These are phyloP conservation scores for Chrysanthemum lavandulifolium DNA, from an alignment of 129 eudicot species.

Conservation along the genomic window DNA sequence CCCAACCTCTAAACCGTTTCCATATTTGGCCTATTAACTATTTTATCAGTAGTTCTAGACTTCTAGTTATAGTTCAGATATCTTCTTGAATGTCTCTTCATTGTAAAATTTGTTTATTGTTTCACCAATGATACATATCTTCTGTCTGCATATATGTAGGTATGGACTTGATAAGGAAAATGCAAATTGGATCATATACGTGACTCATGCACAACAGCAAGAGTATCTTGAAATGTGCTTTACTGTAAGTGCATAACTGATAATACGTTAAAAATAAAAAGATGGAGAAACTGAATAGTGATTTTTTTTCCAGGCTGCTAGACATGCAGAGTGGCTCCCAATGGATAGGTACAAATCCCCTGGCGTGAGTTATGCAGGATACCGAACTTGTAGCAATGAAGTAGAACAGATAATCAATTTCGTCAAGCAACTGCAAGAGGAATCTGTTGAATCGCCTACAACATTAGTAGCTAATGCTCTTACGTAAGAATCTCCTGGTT, in stretches of 20 bases:
- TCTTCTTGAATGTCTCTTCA: neutral
- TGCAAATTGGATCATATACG: neutral
- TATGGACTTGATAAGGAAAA: neutral
- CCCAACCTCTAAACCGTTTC: no score
- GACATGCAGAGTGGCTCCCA: neutral
- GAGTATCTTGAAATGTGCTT: neutral
- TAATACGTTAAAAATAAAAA: neutral
- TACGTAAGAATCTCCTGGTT: no score
- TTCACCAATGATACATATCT: slow-evolving; percentile 2
- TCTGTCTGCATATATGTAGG: neutral
- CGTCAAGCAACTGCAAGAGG: neutral
- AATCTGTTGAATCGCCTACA: neutral
- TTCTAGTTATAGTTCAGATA: neutral
- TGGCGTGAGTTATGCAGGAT: slow-evolving; percentile 2
- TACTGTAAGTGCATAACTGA: neutral
- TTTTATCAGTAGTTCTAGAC: no score
- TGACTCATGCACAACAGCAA: neutral
- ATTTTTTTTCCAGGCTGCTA: neutral
- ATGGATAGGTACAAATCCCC: neutral
- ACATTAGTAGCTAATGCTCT: neutral
- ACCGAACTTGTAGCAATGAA: neutral
- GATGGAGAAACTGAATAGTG: neutral
- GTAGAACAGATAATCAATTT: neutral
- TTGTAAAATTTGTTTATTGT: neutral
- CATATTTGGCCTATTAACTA: no score